phyloP scores from a whole-genome alignment of 2,329 filamentous ascomycete species.

The Scleromitrula shiraiana region DNA sequence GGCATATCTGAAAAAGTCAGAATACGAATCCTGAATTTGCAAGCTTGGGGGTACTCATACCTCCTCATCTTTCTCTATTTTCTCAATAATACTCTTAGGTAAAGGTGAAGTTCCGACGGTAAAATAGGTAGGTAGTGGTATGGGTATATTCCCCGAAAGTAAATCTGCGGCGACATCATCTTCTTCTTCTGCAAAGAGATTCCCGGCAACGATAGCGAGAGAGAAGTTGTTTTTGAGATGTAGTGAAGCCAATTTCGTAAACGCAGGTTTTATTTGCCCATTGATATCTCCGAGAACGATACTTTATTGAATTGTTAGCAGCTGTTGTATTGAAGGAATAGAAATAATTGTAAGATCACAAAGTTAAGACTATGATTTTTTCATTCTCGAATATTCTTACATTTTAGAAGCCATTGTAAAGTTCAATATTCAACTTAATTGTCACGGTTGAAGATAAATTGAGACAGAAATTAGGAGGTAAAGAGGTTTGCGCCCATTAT shows the following conservation, averaged over 20 bases:
- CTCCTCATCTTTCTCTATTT: slow-evolving; percentile 61
- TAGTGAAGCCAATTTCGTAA: slow-evolving; percentile 71
- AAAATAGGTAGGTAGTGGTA: slow-evolving; percentile 87
- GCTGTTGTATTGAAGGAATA: too few relatives aligned
- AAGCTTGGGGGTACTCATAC: too few relatives aligned
- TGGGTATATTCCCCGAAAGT: slow-evolving; percentile 59
- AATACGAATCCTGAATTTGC: slow-evolving; percentile 1
- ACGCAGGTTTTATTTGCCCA: slow-evolving; percentile 66
- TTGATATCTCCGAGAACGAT: slow-evolving; percentile 72
- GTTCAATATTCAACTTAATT: too few relatives aligned
- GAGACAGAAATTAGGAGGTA: too few relatives aligned
- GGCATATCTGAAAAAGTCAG: slow-evolving; percentile 50
- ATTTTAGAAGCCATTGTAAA: slow-evolving; percentile 12
- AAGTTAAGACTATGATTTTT: too few relatives aligned
- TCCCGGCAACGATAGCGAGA: slow-evolving; percentile 75
- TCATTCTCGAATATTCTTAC: too few relatives aligned
- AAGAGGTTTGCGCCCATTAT: too few relatives aligned
- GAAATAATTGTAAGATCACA: too few relatives aligned
- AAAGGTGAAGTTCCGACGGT: slow-evolving; percentile 68
- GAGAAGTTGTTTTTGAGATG: slow-evolving; percentile 85
- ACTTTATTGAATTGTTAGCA: slow-evolving; percentile 20
- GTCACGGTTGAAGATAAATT: too few relatives aligned
- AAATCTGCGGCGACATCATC: slow-evolving; percentile 54
- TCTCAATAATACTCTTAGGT: slow-evolving; percentile 62
- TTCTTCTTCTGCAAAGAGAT: slow-evolving; percentile 68